These are phyloP conservation scores for Nematocida ironsii DNA, from an alignment of 371 early-diverging fungal species.

Conservation along the genomic window DNA sequence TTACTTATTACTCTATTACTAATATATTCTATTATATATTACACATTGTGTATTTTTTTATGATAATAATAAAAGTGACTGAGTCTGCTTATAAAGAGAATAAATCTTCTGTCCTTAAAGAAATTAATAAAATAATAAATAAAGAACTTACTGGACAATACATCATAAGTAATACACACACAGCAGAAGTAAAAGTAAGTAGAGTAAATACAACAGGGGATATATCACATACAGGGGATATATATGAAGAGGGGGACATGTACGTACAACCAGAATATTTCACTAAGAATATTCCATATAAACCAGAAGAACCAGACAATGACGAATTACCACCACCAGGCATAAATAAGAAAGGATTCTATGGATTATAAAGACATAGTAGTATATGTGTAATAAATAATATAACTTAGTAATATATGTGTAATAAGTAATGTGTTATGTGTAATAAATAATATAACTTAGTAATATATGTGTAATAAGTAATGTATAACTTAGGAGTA, in stretches of 20 bases:
- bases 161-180: background rate
- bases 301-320: constrained; percentile 53
- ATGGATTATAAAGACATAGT: background rate
- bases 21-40: too few relatives aligned
- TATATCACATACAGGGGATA: background rate
- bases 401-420: too few relatives aligned
- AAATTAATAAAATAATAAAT: background rate
- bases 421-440: too few relatives aligned
- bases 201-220: background rate
- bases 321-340: constrained; percentile 50
- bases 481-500: too few relatives aligned
- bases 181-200: too few relatives aligned
- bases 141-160: background rate
- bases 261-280: constrained; percentile 14
- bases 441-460: background rate
- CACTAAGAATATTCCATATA: background rate
- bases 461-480: background rate
- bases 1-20: too few relatives aligned
- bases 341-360: background rate
- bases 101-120: background rate
- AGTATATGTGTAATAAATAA: too few relatives aligned
- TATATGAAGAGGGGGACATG: background rate
- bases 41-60: too few relatives aligned
- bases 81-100: constrained; percentile 4
- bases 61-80: background rate